Evolutionary conservation across 2,329 filamentous ascomycete species (phyloP).

Genomic region (Colletotrichum caudatum): DNA sequence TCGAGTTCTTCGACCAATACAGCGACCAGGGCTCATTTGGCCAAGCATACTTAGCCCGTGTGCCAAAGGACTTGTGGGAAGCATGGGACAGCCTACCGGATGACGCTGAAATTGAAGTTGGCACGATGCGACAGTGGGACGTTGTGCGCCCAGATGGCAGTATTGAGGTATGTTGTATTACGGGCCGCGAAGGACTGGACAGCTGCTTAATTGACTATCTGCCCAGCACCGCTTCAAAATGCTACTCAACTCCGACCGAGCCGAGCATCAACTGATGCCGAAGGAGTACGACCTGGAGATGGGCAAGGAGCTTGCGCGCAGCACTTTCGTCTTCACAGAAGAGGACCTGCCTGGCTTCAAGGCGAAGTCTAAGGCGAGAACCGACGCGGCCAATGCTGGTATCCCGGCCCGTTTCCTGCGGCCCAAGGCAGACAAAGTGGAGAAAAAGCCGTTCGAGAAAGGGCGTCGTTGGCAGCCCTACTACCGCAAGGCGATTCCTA

Average conservation of each 20-base stretch:
- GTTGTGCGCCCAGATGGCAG: constrained; percentile 66
- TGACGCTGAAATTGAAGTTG: constrained; percentile 84
- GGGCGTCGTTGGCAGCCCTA: constrained; percentile 67
- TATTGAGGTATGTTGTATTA: constrained; percentile 46
- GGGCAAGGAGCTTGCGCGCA: constrained; percentile 60
- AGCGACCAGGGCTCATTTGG: constrained; percentile 40
- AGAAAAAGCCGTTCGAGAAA: constrained; percentile 61
- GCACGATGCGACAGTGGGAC: constrained; percentile 74
- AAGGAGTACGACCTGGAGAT: constrained; percentile 89
- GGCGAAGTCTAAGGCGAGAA: constrained; percentile 66
- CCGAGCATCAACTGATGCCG: constrained; percentile 80
- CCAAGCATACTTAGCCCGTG: constrained; percentile 75
- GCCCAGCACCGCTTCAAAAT: constrained; percentile 67
- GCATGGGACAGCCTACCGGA: constrained; percentile 82
- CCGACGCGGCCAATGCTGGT: constrained; percentile 68
- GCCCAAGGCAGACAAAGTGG: constrained; percentile 55
- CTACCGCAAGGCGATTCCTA: constrained; percentile 79
- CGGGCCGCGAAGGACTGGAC: not conserved
- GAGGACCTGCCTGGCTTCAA: constrained; percentile 79
- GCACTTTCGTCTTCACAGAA: constrained; percentile 93
- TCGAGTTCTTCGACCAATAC: constrained; percentile 66
- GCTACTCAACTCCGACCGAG: constrained; percentile 73
- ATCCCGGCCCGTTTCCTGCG: constrained; percentile 69
- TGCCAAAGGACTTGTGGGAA: constrained; percentile 85
- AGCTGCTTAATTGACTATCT: not conserved